Base-by-base conservation (phyloP, 2,329 filamentous ascomycete genomes). In the Thielaviopsis musarum region DNA sequence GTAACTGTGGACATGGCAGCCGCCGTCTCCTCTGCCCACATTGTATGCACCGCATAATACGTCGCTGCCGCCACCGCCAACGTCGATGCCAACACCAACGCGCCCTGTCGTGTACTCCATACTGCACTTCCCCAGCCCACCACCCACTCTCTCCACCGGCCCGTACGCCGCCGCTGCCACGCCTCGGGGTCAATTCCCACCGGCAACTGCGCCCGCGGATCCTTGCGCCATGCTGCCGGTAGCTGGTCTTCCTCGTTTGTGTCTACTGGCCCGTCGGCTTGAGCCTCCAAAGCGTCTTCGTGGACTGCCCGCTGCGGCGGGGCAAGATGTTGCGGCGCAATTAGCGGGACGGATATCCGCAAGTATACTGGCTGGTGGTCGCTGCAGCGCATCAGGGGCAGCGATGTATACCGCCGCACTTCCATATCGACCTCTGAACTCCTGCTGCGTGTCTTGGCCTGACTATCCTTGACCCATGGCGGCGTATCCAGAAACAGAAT, bases 341-440 rank as follows among this genome's bases (percentile, higher is more conserved):
- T 64, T 5, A 88, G 72, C 1, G 88, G 85, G 17, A 96, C 77
- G 0, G 75, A 73, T 7, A 84, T 75, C 3, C 85, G 80, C 24
- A 95, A 74, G 54, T 82, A 87, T 2, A 97, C 93, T 6, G 90
- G 80, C 30, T 88, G 82, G 71, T 98, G 93, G 69, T 98, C 93
- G 58, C 88, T 93, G 9, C 84, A 87, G n/a, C 80, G 76, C 62
- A 94, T 80, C 1, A 94, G 73, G 1, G 91, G 88, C 28, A 97
- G 75, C 17, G 87, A 81, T 17, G 82, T 77, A 70, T 97, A 97
- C 24, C 82, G 75, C 24, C 73, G 70, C n/a, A 88, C 76, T 7
- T 74, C 68, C 41, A 82, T 72, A 38, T 66, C 65, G 10, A 65
- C 21, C 49, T 28, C 41, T 45, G 21, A 12, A 24, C 26, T 13